Base-by-base conservation (phyloP, 345 rosid genomes). In the Odontarrhena argentea region DNA sequence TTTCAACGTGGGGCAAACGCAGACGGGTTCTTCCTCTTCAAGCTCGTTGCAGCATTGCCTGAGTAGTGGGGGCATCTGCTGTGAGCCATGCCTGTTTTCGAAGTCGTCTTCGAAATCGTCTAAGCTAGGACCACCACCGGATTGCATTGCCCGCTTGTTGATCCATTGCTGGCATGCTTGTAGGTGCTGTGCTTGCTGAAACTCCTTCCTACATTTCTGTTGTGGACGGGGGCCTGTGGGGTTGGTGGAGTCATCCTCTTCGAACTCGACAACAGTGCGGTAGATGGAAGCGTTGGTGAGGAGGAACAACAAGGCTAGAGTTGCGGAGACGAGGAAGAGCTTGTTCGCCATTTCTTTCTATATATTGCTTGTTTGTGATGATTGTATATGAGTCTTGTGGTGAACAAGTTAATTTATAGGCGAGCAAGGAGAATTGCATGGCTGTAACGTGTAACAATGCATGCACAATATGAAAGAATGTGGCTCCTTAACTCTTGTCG, bases 251-350 rank as follows among this genome's bases (percentile, higher is more conserved):
- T 34, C 78, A 12, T 55, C 74, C 49, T 68, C 78, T 0, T 63
- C 74, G 8, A 74, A 26, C 60, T 74, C 74, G 5, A 74, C 70
- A 5, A 62, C 5, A 1, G 74, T 74, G 15, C 78, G 74, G 74
- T 74, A 74, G 70, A 68, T 74, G 69, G 78, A 74, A 26, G 78
- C 78, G 26, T 74, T 74, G 60, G 74, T 8, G 46, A 74, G 64
- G 41, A 74, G 78, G 44, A 74, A 14, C 24, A 45, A 68, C 48
- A 74, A 13, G 32, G 78, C 69, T 2, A 74, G 69, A 15, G 70
- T 42, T n/a, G 74, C 50, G 26, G 7, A 42, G 18, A 74, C 60
- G 43, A 74, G 74, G 51, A 69, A 55, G 74, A 74, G 66, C 55
- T 70, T 68, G 55, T 35, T 58, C 1, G 74, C 74, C 68, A 70